Evolutionary conservation across 257 asterid species (phyloP).

Genomic region (Jacaranda mimosifolia): DNA sequence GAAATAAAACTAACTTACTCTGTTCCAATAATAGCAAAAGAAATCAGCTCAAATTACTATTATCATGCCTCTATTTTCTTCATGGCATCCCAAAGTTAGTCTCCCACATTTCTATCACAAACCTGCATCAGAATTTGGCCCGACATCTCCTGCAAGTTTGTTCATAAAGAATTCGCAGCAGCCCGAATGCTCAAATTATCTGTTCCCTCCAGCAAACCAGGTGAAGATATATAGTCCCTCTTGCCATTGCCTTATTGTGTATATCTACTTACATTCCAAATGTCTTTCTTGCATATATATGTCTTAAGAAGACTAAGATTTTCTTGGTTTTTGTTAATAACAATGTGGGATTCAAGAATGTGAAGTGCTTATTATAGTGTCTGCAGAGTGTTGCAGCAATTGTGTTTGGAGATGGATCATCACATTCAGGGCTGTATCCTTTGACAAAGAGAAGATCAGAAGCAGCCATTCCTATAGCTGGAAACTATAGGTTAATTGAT

Average conservation of each 20-base stretch:
- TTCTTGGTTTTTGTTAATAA: not conserved
- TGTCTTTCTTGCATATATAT: not conserved
- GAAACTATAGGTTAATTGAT: conserved; percentile 79
- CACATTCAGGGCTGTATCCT: conserved; percentile 74
- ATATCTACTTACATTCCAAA: not conserved
- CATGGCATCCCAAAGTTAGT: conserved; percentile 39
- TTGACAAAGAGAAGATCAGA: conserved; percentile 82
- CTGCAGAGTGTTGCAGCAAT: conserved; percentile 93
- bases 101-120: conserved; percentile 41
- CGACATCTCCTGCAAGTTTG: conserved; percentile 35
- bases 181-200: conserved; percentile 43
- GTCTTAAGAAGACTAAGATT: not conserved
- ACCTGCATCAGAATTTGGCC: conserved; percentile 27
- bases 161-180: conserved; percentile 43
- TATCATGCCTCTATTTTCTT: conserved; percentile 61
- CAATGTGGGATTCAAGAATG: conserved; percentile 34
- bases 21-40: not conserved
- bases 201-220: conserved; percentile 72
- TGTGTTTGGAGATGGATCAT: conserved; percentile 83
- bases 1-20: conserved; percentile 3
- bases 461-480: conserved; percentile 90
- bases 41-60: conserved; percentile 2
- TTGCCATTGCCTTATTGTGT: not conserved
- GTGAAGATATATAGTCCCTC: conserved; percentile 34
- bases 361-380: conserved; percentile 42